Conservation (phyloP, 345 rosid genomes). For the Litchi chinensis region DNA sequence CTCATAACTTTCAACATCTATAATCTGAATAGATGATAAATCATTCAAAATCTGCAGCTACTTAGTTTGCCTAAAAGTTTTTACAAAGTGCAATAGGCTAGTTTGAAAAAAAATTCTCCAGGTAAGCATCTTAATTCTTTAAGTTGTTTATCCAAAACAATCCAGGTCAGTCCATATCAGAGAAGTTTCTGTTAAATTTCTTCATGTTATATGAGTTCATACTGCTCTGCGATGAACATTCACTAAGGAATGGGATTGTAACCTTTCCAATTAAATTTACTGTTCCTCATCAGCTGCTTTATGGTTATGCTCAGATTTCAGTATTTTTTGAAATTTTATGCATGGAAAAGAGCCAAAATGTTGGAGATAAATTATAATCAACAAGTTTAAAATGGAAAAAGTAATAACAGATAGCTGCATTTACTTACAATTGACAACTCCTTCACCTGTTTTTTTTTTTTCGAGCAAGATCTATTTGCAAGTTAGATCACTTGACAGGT, state of each 20-base stretch:
- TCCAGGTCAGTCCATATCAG: not conserved
- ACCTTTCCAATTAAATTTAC: not conserved
- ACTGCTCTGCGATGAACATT: no score
- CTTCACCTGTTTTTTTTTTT: not conserved
- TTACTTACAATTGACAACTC: slow-evolving; percentile 12
- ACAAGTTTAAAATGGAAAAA: not conserved
- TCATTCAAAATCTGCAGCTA: not conserved
- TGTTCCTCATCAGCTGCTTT: not conserved
- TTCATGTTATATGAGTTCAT: no score
- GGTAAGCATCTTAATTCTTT: no score
- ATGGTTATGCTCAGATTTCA: not conserved
- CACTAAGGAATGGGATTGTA: not conserved
- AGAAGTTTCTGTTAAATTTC: no score
- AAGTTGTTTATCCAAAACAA: not conserved
- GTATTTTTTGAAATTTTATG: not conserved
- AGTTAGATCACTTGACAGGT: slow-evolving; percentile 58
- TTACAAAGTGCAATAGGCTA: not conserved
- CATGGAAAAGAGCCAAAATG: not conserved
- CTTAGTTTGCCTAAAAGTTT: no score
- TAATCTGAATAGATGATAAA: not conserved
- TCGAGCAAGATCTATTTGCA: not conserved
- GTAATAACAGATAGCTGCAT: not conserved
- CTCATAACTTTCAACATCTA: not conserved
- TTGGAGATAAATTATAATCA: not conserved
- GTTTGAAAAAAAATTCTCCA: not conserved